Evolutionary conservation across 352 stramenopile genomes (phyloP), one percentile per base, ranked within the genome.

Genomic region (Plasmopara halstedii): DNA sequence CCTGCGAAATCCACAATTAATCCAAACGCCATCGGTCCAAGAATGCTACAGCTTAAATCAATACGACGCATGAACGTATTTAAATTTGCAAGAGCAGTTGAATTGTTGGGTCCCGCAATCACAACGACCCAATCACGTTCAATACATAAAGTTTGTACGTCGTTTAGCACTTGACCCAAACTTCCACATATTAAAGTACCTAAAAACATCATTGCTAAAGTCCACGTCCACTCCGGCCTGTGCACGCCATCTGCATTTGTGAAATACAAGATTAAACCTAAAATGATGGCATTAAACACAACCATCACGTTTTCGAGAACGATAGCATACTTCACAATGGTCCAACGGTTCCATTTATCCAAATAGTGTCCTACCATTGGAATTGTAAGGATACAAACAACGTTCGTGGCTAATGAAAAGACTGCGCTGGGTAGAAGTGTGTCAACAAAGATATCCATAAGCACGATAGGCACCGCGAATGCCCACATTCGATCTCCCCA

Each of bases 91-190:
- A 95, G 62, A n/a, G 34, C 46, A 2, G 53, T 46, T 0, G 68
- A 75, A 29, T 85, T 61, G 18, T 82, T 52, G 2, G 59, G 53
- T 1, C 61, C 65, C 4, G 79, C 59, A 19, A 94, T 69, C 1
- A 93, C 78, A n/a, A 93, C 82, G 17, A 94, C 79, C 83, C 83
- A 95, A 48, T 95, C 83, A 20, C 81, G 77, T 46, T 95, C 79
- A 23, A 95, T 67, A 3, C 73, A 82, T 6, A 91, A 46, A 6
- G 80, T 88, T 52, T 87, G 71, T 9, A 78, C 77, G 27, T 86
- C 71, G 39, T 85, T 88, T 4, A 88, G 70, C 20, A 90, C 63
- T 43, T 89, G 76, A 4, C 79, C 79, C 20, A 85, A 40, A 23
- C 76, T 77, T 10, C 82, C 82, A 29, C 79, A 80, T 15, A 91